phyloP scores from a whole-genome alignment of 352 stramenopile genomes.

The Lagenidium giganteum region DNA sequence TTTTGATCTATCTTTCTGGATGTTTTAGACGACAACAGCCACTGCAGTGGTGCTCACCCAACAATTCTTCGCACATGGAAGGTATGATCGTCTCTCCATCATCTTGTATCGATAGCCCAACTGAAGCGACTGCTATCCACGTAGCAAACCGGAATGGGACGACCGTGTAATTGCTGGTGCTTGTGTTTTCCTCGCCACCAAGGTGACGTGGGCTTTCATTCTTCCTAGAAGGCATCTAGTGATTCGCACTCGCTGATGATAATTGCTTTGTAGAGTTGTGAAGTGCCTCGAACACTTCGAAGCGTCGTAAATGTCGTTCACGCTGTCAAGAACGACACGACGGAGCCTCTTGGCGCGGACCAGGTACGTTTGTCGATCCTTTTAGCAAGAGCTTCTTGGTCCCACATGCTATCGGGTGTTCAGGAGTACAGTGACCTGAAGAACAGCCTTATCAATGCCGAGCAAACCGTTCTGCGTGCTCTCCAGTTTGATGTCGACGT shows the following conservation, averaged over 20 bases:
- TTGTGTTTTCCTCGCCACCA: constrained; percentile 22
- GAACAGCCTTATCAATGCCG: constrained; percentile 38
- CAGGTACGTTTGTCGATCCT: constrained; percentile 13
- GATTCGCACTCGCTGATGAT: background rate
- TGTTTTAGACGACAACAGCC: constrained; percentile 9
- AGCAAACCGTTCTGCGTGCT: constrained; percentile 42
- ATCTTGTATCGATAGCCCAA: no score
- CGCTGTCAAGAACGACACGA: constrained; percentile 21
- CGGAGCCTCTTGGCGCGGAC: constrained; percentile 24
- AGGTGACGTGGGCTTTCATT: constrained; percentile 3
- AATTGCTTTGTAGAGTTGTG: constrained; percentile 31
- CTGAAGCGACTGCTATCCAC: no score
- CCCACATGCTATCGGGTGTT: constrained; percentile 8
- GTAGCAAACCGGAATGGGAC: constrained; percentile 11
- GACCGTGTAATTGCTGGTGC: constrained; percentile 13
- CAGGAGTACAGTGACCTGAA: constrained; percentile 41
- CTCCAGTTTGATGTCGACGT: constrained; percentile 46
- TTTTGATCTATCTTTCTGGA: background rate
- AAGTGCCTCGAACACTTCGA: constrained; percentile 35
- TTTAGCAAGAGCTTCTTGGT: background rate
- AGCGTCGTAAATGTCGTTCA: constrained; percentile 50
- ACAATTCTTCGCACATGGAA: constrained; percentile 12
- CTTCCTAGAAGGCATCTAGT: constrained; percentile 1
- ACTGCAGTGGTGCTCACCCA: constrained; percentile 15
- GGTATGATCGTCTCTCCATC: constrained; percentile 1